A percentile compares a stretch with the other conserved stretches of the same genome.
phyloP scores from a whole-genome alignment of 768 basidiomycete genomes.

The Tubosaeta brunneosetosa region DNA sequence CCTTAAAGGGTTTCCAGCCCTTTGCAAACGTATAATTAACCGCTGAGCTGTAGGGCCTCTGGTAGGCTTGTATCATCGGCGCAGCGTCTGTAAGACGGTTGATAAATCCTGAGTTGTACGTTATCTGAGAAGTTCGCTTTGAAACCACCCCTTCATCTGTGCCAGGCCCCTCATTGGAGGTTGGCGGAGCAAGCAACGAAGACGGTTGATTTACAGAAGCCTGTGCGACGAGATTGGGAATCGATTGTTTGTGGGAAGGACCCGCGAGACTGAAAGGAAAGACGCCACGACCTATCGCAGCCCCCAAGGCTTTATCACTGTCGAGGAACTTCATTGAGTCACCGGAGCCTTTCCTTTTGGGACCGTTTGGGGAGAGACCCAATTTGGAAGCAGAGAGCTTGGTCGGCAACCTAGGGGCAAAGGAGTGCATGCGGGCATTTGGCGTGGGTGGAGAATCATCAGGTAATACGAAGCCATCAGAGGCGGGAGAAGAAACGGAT shows the following conservation, averaged over 20 bases:
- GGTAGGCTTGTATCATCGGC: conserved; percentile 34
- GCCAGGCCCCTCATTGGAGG: conserved; percentile 39
- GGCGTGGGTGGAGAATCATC: conserved; percentile 39
- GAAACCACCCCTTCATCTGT: conserved; percentile 34
- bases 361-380: conserved; percentile 42
- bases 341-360: conserved; percentile 53
- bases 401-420: conserved; percentile 66
- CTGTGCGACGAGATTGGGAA: conserved; percentile 11
- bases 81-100: conserved; percentile 59
- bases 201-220: conserved; percentile 34
- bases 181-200: conserved; percentile 46
- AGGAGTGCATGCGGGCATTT: conserved; percentile 63
- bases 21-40: conserved; percentile 45
- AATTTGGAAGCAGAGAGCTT: conserved; percentile 57
- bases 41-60: conserved; percentile 28
- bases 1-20: conserved; percentile 84
- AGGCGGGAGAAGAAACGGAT: conserved; percentile 43
- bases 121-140: conserved; percentile 72
- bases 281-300: conserved; percentile 19
- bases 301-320: conserved; percentile 18
- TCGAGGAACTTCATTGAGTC: conserved; percentile 31
- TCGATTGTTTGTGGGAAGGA: conserved; percentile 27
- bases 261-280: conserved; percentile 29
- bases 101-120: conserved; percentile 71
- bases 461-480: conserved; percentile 31